Evolutionary conservation across 495 filamentous ascomycete genomes (phyloP), one percentile per base, ranked within the genome.

Genomic region (Antarctomyces pellizariae): DNA sequence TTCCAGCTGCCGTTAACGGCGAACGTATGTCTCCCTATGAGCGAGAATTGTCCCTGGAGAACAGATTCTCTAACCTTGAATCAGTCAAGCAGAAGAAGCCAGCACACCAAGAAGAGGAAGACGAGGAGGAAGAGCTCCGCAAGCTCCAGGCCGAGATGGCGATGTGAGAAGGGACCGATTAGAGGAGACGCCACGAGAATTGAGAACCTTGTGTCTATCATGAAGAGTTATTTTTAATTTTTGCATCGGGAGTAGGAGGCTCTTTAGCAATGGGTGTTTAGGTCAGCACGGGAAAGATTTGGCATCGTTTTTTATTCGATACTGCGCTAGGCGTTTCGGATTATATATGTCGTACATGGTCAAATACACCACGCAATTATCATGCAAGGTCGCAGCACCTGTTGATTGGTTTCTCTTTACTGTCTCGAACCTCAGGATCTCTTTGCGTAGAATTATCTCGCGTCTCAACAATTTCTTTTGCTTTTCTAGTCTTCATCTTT

Each of bases 61-160:
- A 33, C 10, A 21, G 16, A 22, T 35, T 36, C 17, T 36, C 7
- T 14, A 19, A 30, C 24, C 7, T 14, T 14, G 8, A 23, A 32
- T 53, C 48, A 67, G 66, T 62, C 44, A 72, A 70, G 56, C 52
- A 56, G 26, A 68, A 67, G 37, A 47, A 51, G 21, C 51, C 55
- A 27, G 46, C 49, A 26, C 29, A 31, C 11, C 56, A 64, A 35
- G 67, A 74, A 47, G 83, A 91, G 45, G 75, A 82, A 41, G 84
- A 95, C 66, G 83, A 93, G 43, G 86, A 93, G 47, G 84, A 71
- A 37, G 89, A 99, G 53, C 57, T 99, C 42, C 66, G 70, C 46
- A 92, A 86, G 50, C 48, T 97, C 39, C 80, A 84, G 49, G 84
- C 79, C 21, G 86, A 93, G 53, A 97, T 97, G 86, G 82, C 83